Evolutionary conservation across 495 filamentous ascomycete species (phyloP), one percentile per base, ranked within the genome.

Genomic region (Penicillium fimorum): DNA sequence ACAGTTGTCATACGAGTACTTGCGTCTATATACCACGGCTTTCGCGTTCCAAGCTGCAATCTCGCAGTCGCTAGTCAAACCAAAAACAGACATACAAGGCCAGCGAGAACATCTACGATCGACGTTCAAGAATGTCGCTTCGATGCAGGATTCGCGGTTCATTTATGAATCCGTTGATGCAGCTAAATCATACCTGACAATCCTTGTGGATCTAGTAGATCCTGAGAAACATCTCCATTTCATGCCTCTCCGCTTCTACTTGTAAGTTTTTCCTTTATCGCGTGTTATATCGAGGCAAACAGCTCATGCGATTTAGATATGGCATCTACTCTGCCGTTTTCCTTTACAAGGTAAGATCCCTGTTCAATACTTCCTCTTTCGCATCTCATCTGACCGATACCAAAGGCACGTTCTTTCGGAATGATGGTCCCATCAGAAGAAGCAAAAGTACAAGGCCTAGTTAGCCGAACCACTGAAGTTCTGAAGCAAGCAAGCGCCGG

Each of bases 41-140:
- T 87, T 87, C 54, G 84, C 84, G 3, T 87, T 86, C 55, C 84
- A 87, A 60, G 84, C 84, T 18, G 82, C 83, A 5, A 82, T 87
- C 17, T 84, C 82, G 10, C 81, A 83, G 20, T 82, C 83, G 0
- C 56, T 84, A 29, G 73, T 74, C 4, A 78, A 75, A 52, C 63
- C 70, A 1, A 75, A 76, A 45, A 68, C 58, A 5, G 68, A 70
- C 17, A 57, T 62, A 6, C 69, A 65, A 13, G 73, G 72, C 5
- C 74, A 77, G 22, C 63, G 70, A 30, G 75, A 80, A 48, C 70
- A 78, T 44, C 64, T 80, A 11, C 65, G 71, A 47, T 65, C 74
- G 17, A 73, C 76, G 3, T 81, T 82, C 53, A 71, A 72, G 48
- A 80, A 83, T 55, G 72, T 84, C 7, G 82, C 79, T 15, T 79